Base-by-base conservation (phyloP, 805 yeast genomes). In the Sugiyamaella boreocaroliniensis region DNA sequence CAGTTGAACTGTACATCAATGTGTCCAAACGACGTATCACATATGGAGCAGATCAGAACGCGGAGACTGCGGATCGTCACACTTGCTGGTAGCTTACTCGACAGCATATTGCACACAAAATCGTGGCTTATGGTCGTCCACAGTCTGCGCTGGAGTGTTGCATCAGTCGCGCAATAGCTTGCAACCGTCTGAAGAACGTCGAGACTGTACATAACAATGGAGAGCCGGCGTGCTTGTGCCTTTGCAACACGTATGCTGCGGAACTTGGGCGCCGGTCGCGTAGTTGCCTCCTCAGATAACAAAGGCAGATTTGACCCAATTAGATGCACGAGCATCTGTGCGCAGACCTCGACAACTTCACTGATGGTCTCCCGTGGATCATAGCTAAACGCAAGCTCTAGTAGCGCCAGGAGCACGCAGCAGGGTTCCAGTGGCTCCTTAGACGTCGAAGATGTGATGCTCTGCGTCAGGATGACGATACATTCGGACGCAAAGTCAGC, bases 131-230 rank as follows among this genome's bases (percentile, higher is more conserved):
- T 22, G 40, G 45, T 19, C 15, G 43, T 18, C 45, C 42, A 52
- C 19, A 34, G 45, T 10, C 34, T 15, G 29, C 41, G 20, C 29
- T n/a, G 47, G 29, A 20, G 40, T 15, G 15, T 34, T 1, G 22
- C 16, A 7, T 20, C 49, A n/a, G 40, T 16, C 15, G 48, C 32
- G 15, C 47, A 20, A 26, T 34, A 29, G 4, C 43, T 34, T 26
- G 45, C 47, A 9, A 55, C 29, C 11, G 45, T 29, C 32, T 52
- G 55, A 32, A 55, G 42, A n/a, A 47, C 19, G 26, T 49, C 52
- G 12, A 55, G 45, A 18, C 47, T 20, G 20, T 43, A 55, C 29
- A 55, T 22, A 18, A 48, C 29, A 15, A 48, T 34, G 19, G 45
- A 14, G 16, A 37, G 29, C 9, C 47, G 26, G 29, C 32, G 19